These are phyloP conservation scores for Lactifluus echinatus DNA, from an alignment of 768 basidiomycete species.

Conservation along the genomic window DNA sequence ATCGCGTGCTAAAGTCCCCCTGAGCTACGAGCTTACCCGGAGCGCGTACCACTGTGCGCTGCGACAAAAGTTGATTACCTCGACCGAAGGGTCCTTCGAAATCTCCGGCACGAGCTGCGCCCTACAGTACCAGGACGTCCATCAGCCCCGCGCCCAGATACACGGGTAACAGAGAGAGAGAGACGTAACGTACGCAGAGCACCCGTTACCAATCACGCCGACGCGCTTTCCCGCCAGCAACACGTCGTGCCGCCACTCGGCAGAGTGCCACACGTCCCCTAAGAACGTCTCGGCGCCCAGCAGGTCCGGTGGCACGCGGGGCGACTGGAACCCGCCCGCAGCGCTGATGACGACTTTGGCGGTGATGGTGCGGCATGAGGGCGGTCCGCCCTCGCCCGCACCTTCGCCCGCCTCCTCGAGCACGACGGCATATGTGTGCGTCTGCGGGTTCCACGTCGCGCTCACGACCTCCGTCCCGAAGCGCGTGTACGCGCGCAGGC, in stretches of 20 bases:
- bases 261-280: constrained; percentile 48
- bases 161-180: too few species aligned
- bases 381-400: neutral
- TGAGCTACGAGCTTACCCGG: constrained; percentile 32
- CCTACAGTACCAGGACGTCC: too few species aligned
- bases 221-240: constrained; percentile 43
- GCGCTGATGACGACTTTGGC: constrained; percentile 28
- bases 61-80: constrained; percentile 47
- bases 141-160: too few species aligned
- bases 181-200: constrained; percentile 35
- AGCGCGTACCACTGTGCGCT: constrained; percentile 52
- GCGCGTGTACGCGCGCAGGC: constrained; percentile 20
- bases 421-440: constrained; percentile 24
- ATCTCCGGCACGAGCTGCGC: constrained; percentile 55
- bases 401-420: constrained; percentile 17
- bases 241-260: constrained; percentile 47
- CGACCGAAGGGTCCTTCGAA: constrained; percentile 38
- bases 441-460: constrained; percentile 25
- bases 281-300: constrained; percentile 30
- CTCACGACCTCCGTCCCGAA: constrained; percentile 26
- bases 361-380: constrained; percentile 5
- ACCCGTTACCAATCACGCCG: constrained; percentile 57
- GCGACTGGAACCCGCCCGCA: constrained; percentile 23
- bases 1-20: neutral
- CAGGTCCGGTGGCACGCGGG: constrained; percentile 23